Conservation (phyloP, 768 basidiomycete genomes). For the Austroboletus eburneus region DNA sequence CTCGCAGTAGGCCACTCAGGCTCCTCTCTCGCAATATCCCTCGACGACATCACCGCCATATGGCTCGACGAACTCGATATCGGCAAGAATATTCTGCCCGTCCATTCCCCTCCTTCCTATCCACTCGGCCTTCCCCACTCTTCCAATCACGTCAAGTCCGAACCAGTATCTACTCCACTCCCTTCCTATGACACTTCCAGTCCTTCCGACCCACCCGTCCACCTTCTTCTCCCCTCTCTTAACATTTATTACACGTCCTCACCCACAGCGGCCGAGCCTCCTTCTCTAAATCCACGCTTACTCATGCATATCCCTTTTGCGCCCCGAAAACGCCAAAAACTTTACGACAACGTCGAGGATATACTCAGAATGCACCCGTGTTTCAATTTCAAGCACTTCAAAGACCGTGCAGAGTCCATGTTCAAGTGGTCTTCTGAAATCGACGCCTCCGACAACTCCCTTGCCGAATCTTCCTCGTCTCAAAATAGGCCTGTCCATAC, state of each 20-base stretch:
- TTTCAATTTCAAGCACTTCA: conserved; percentile 47
- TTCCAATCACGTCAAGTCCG: conserved; percentile 31
- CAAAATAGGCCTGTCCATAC: conserved; percentile 29
- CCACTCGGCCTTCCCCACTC: conserved; percentile 15
- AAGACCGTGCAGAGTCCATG: conserved; percentile 41
- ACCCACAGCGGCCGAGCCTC: conserved; percentile 20
- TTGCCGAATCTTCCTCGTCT: conserved; percentile 14
- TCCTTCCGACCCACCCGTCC: conserved; percentile 19
- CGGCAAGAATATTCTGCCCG: conserved; percentile 22
- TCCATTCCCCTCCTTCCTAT: conserved; percentile 13
- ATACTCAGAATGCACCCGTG: conserved; percentile 46
- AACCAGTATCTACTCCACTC: conserved; percentile 28
- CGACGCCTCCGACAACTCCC: conserved; percentile 16
- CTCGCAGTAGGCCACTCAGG: conserved; percentile 37
- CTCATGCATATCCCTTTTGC: conserved; percentile 40
- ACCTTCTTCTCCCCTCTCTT: conserved; percentile 18
- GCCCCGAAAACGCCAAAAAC: conserved; percentile 33
- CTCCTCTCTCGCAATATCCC: conserved; percentile 48
- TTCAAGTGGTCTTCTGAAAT: conserved; percentile 38
- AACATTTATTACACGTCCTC: conserved; percentile 19
- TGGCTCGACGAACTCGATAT: conserved; percentile 58
- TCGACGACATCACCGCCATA: conserved; percentile 54
- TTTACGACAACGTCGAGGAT: conserved; percentile 38
- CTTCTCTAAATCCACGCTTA: conserved; percentile 37
- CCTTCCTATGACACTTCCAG: conserved; percentile 17